A percentile compares a stretch with the other conserved stretches of the same genome.
phyloP scores from a whole-genome alignment of 805 yeast species.

The Starmerella vitae region DNA sequence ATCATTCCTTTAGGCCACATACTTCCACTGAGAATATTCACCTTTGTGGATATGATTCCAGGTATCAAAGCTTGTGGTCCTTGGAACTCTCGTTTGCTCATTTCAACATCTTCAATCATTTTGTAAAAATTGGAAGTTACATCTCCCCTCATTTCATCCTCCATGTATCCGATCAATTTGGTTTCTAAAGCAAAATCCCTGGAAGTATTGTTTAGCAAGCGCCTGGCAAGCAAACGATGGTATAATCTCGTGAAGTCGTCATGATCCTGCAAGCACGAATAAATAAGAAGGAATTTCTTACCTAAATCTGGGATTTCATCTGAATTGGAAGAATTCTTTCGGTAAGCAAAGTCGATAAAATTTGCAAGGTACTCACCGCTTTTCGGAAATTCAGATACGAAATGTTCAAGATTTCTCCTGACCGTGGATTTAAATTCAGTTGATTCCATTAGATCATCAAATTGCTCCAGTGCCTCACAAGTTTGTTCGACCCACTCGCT shows the following conservation, averaged over 20 bases:
- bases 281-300: no score
- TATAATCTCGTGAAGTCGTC: slow-evolving; percentile 88
- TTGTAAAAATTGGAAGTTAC: slow-evolving; percentile 49
- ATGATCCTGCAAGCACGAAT: slow-evolving; percentile 78
- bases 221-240: slow-evolving; percentile 74
- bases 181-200: slow-evolving; percentile 76
- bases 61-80: slow-evolving; percentile 37
- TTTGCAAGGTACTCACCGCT: slow-evolving; percentile 14
- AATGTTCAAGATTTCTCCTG: not conserved
- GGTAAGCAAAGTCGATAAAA: slow-evolving; percentile 70
- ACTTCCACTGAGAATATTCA: slow-evolving; percentile 51
- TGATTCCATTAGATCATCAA: slow-evolving; percentile 5
- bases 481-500: slow-evolving; percentile 12
- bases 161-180: slow-evolving; percentile 36
- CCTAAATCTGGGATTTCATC: no score
- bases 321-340: slow-evolving; percentile 51
- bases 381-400: not conserved
- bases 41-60: slow-evolving; percentile 34
- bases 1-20: slow-evolving; percentile 47
- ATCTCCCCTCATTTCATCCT: not conserved
- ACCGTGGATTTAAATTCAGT: not conserved
- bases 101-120: slow-evolving; percentile 86
- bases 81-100: slow-evolving; percentile 51
- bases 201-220: slow-evolving; percentile 75
- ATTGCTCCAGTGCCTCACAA: not conserved